A percentile compares a stretch with the other conserved stretches of the same genome.
These are phyloP conservation scores for Trametes pubescens DNA, from an alignment of 1,284 basidiomycete genomes.

Conservation along the genomic window DNA sequence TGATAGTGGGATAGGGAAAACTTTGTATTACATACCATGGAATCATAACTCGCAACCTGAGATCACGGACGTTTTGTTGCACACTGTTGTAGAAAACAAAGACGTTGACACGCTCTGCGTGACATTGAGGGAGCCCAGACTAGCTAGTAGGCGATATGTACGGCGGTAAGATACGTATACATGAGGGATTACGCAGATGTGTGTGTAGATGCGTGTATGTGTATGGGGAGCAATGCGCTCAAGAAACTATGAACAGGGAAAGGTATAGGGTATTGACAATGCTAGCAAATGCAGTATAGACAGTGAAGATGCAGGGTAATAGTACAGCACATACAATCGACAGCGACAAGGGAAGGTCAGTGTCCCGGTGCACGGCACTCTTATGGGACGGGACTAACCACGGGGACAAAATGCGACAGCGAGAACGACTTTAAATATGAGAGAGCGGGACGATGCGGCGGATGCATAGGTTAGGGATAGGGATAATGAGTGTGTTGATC, in stretches of 20 bases:
- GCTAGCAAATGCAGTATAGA: slow-evolving; percentile 13
- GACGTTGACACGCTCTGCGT: no score
- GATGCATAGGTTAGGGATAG: slow-evolving; percentile 13
- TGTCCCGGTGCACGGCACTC: slow-evolving; percentile 1
- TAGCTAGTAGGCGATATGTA: slow-evolving; percentile 8
- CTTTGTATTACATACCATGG: slow-evolving; percentile 26
- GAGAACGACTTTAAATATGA: slow-evolving; percentile 23
- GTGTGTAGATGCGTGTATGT: slow-evolving; percentile 2
- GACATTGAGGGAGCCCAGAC: not conserved
- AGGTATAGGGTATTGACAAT: not conserved
- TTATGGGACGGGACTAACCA: not conserved
- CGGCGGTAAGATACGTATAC: slow-evolving; percentile 3
- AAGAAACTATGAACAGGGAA: not conserved
- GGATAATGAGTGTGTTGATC: slow-evolving; percentile 8
- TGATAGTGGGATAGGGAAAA: slow-evolving; percentile 2
- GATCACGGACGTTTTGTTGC: not conserved
- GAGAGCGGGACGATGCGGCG: slow-evolving; percentile 22
- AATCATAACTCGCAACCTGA: slow-evolving; percentile 8
- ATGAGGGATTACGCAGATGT: slow-evolving; percentile 1
- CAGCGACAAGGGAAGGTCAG: slow-evolving; percentile 1
- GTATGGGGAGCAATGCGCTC: not conserved
- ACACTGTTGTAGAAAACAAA: no score
- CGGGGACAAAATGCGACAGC: slow-evolving; percentile 23
- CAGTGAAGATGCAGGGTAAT: not conserved
- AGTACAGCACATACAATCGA: slow-evolving; percentile 14